Evolutionary conservation across 176 grass and related monocot genomes (phyloP).

Genomic region (Lolium rigidum): DNA sequence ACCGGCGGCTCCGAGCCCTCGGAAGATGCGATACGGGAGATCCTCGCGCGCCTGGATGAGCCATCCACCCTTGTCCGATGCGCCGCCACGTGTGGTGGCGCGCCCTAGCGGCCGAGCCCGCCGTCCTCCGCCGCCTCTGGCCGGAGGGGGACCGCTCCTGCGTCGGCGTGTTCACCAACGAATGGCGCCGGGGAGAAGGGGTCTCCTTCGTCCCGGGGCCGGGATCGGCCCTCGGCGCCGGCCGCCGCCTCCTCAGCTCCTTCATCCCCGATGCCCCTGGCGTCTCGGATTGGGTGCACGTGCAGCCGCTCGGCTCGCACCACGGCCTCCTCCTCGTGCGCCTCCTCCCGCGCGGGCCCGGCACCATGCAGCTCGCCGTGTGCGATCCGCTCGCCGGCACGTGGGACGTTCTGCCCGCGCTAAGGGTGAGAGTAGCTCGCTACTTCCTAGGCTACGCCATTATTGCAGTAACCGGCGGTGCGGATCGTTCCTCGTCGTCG

Average conservation of each 20-base stretch:
- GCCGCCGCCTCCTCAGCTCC: background rate
- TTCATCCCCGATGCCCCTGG: background rate
- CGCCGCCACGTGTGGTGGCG: background rate
- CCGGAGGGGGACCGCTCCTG: background rate
- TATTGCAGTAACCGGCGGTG: background rate
- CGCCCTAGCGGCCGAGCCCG: no score
- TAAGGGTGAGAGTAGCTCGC: background rate
- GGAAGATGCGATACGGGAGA: background rate
- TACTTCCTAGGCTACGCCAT: background rate
- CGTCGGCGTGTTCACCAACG: background rate
- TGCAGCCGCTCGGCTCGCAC: background rate
- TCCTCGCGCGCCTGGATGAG: background rate
- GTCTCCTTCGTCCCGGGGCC: background rate
- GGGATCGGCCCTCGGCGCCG: no score
- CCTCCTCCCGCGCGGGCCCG: background rate
- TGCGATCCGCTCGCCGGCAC: background rate
- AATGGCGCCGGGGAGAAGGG: background rate
- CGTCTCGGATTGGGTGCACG: background rate
- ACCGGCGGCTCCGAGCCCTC: background rate
- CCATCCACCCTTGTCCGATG: background rate
- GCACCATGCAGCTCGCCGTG: slow-evolving; percentile 1
- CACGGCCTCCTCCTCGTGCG: no score
- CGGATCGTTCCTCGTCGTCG: background rate
- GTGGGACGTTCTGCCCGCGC: background rate
- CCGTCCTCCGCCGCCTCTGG: no score